Conservation (phyloP, 768 basidiomycete genomes). For the Cystofilobasidium macerans region DNA sequence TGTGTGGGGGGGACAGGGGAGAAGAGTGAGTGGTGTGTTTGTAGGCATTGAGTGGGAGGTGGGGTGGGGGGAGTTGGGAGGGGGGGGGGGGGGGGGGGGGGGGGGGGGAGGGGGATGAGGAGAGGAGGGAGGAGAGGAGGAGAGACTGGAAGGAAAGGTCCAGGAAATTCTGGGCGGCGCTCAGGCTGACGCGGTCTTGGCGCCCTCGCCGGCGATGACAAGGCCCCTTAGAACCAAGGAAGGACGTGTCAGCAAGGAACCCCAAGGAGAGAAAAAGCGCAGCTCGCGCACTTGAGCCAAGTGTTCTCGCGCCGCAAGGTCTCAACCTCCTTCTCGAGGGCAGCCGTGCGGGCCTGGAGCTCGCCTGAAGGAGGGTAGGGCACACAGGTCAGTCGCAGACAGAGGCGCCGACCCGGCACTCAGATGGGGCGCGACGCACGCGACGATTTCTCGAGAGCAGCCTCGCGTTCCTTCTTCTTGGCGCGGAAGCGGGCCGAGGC, state of each 20-base stretch:
- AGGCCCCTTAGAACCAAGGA: no score
- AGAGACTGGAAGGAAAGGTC: neutral
- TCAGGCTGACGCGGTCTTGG: constrained; percentile 44
- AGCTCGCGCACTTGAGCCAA: constrained; percentile 84
- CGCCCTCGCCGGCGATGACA: constrained; percentile 55
- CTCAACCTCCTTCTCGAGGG: constrained; percentile 85
- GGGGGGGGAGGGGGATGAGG: neutral
- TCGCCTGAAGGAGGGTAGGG: constrained; percentile 44
- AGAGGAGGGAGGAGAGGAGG: neutral
- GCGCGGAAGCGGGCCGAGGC: constrained; percentile 84
- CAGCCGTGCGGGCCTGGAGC: constrained; percentile 62
- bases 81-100: no score
- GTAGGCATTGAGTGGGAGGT: no score
- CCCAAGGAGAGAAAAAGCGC: no score
- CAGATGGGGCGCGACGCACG: constrained; percentile 33
- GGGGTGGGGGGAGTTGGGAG: no score
- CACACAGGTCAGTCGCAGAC: neutral
- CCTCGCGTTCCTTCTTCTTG: constrained; percentile 94
- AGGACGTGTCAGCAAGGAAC: no score
- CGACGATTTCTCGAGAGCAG: constrained; percentile 68
- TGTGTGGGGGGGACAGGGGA: no score
- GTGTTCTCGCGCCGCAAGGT: constrained; percentile 76
- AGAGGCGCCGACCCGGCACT: neutral
- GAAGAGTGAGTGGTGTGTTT: no score
- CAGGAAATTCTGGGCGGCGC: neutral